Conservation (phyloP, 164 flowering plant species). For the Akebia trifoliata region DNA sequence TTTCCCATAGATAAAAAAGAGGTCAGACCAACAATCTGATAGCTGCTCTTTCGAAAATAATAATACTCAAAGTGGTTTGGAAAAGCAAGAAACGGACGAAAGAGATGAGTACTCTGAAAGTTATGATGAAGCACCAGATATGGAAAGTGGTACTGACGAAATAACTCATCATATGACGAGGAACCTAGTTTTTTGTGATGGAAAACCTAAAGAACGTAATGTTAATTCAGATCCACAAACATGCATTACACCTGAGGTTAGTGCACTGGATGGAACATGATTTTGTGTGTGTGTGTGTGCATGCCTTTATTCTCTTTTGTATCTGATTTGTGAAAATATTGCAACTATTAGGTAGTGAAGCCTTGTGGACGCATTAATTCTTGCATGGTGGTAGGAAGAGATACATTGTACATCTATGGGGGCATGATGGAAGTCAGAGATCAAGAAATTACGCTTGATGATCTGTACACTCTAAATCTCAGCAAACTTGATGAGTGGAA, state of each 20-base stretch:
- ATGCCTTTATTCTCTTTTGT: conserved; percentile 3
- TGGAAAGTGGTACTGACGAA: conserved; percentile 34
- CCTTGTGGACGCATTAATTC: conserved; percentile 97
- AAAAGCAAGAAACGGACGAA: conserved; percentile 20
- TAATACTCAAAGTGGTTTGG: conserved; percentile 25
- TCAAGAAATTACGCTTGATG: conserved; percentile 88
- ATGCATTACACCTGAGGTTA: conserved; percentile 57
- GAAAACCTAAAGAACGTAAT: conserved; percentile 24
- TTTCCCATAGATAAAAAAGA: conserved; percentile 49
- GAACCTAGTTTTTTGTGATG: conserved; percentile 27
- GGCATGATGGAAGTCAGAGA: conserved; percentile 97
- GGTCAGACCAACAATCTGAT: conserved; percentile 32
- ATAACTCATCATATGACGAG: conserved; percentile 34
- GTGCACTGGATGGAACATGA: conserved; percentile 12
- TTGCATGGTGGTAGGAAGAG: conserved; percentile 78
- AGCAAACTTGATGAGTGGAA: conserved; percentile 99
- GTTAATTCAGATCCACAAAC: conserved; percentile 25
- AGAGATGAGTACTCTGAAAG: conserved; percentile 26
- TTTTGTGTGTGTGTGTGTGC: background rate
- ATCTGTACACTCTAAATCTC: conserved; percentile 80
- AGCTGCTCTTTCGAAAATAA: conserved; percentile 21
- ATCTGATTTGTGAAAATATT: conserved; percentile 6
- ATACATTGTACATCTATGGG: conserved; percentile 81
- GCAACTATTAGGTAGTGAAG: conserved; percentile 54
- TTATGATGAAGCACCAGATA: conserved; percentile 37